phyloP scores from a whole-genome alignment of 352 stramenopile species.

The Pythium dissimile region DNA sequence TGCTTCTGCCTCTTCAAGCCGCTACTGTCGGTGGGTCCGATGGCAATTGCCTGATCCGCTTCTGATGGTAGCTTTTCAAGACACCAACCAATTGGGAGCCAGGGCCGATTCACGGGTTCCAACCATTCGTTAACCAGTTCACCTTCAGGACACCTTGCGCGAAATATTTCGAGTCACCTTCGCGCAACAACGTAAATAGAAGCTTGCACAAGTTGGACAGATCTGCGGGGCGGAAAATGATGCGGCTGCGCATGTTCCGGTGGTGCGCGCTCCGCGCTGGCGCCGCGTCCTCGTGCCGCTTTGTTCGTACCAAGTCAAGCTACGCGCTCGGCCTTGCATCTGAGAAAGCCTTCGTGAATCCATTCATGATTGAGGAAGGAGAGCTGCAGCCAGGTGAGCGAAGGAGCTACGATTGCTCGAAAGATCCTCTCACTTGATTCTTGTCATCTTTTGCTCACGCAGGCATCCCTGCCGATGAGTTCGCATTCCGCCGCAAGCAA shows the following conservation, averaged over 20 bases:
- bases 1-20: conserved; percentile 3
- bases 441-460: neutral
- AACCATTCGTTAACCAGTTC: conserved; percentile 3
- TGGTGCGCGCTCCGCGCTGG: conserved; percentile 1
- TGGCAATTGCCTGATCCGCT: neutral
- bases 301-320: neutral
- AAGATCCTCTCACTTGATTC: too few relatives aligned
- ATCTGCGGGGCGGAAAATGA: conserved; percentile 4
- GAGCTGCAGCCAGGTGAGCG: conserved; percentile 48
- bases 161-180: neutral
- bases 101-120: conserved; percentile 18
- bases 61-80: conserved; percentile 18
- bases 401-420: neutral
- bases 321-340: conserved; percentile 26
- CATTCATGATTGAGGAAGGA: conserved; percentile 42
- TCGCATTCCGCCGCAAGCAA: conserved; percentile 54
- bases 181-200: conserved; percentile 12
- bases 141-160: neutral
- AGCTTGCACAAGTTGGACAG: neutral
- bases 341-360: conserved; percentile 28
- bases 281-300: neutral
- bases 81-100: conserved; percentile 20
- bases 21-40: conserved; percentile 3
- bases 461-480: conserved; percentile 61
- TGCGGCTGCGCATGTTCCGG: conserved; percentile 3